phyloP scores from a whole-genome alignment of 176 grass and related monocot species.

The Pharus latifolius region DNA sequence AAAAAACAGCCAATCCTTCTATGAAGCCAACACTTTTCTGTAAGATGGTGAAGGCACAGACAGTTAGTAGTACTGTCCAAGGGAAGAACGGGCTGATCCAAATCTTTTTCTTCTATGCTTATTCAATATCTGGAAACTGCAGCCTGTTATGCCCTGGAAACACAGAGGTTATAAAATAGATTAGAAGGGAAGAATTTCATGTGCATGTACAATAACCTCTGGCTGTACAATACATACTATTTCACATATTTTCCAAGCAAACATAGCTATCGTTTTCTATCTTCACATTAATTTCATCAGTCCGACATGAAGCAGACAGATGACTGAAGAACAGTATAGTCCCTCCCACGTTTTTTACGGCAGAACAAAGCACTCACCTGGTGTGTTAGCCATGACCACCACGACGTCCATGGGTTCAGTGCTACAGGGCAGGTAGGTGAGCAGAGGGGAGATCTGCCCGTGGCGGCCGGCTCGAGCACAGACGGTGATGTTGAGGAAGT shows the following conservation, averaged over 20 bases:
- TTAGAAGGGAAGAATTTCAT: background rate
- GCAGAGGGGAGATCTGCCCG: constrained; percentile 9
- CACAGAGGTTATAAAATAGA: background rate
- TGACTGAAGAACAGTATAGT: background rate
- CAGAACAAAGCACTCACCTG: constrained; percentile 6
- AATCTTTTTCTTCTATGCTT: constrained; percentile 3
- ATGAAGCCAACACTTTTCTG: background rate
- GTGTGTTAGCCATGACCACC: constrained; percentile 14
- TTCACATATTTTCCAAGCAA: background rate
- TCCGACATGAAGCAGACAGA: background rate
- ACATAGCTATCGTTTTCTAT: no score
- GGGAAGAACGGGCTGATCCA: background rate
- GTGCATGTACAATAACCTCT: background rate
- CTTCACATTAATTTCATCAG: background rate
- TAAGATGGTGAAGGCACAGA: background rate
- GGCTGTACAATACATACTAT: background rate
- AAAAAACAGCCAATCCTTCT: background rate
- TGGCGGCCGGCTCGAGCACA: constrained; percentile 15
- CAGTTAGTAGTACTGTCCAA: constrained; percentile 10
- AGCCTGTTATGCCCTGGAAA: constrained; percentile 11
- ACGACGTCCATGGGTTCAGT: constrained; percentile 10
- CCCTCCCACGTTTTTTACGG: background rate
- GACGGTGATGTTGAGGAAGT: constrained; percentile 19
- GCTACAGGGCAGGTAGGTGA: constrained; percentile 23
- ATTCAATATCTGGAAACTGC: constrained; percentile 24